Evolutionary conservation across 140 eudicot genomes (phyloP), one percentile per base, ranked within the genome.

Genomic region (Ambrosia hybrid): DNA sequence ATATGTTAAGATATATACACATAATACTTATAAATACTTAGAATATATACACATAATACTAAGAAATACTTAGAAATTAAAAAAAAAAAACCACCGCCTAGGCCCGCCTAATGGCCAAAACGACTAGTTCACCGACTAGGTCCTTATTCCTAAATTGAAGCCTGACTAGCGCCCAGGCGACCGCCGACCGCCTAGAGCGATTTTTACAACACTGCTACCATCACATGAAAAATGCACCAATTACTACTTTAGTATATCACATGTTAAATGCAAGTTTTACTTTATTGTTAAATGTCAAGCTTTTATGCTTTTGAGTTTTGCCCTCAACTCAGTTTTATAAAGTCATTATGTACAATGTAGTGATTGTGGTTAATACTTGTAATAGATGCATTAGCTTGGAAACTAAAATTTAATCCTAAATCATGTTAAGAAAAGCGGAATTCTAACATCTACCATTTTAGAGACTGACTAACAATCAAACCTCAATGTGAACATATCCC

Each of bases 241-340:
- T 17, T 48, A 59, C 70, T n/a, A 51, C 16, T 58, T 46, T 38
- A 9, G 38, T 49, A 2, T 51, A 53, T 51, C 56, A 36, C 11
- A 26, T 59, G 53, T 17, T 69, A 51, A 39, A 48, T 52, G 37
- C 53, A 70, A 61, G 41, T 0, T 55, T 77, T 13, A 6, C 37
- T 21, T 52, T 77, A 21, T 38, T 21, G 26, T 21, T 21, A 21
- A 21, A 21, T 21, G 16, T 51, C 51, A 60, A 13, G 15, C 64
- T 39, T 34, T 15, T 58, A 76, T 26, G 37, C 9, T 48, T 58
- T 59, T 3, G 9, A 21, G 26, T 21, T 21, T 21, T 21, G 26
- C 30, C 57, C 5, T 30, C 15, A 26, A 5, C 58, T 65, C 9
- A 13, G 13, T 26, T 51, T 60, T 69, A 17, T 37, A 43, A 49